Percentiles rank a stretch among this genome's conserved stretches.
phyloP scores from a whole-genome alignment of 371 early-diverging fungal species.

The Lichtheimia corymbifera region DNA sequence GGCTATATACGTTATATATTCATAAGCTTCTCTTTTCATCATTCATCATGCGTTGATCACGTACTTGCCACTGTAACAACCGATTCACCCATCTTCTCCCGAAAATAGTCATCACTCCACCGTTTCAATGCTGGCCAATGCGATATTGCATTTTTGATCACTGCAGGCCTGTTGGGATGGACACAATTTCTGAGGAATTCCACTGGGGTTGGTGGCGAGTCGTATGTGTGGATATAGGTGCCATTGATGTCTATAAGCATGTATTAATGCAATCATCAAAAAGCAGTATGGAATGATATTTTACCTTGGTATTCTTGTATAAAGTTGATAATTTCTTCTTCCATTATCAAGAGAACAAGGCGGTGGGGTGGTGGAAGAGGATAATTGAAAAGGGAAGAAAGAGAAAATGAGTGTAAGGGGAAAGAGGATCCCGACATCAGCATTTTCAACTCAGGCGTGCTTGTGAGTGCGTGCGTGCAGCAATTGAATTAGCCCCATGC shows the following conservation, averaged over 20 bases:
- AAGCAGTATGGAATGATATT: neutral
- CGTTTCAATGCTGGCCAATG: constrained; percentile 64
- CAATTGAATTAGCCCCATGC: neutral
- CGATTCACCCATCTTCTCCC: constrained; percentile 40
- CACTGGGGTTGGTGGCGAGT: constrained; percentile 37
- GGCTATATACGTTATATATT: constrained; percentile 14
- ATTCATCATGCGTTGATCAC: neutral
- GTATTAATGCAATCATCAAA: neutral
- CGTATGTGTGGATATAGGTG: constrained; percentile 23
- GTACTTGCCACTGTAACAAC: constrained; percentile 66
- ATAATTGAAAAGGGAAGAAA: constrained; percentile 15
- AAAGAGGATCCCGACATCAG: neutral
- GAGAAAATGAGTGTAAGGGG: neutral
- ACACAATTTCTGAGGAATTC: constrained; percentile 42
- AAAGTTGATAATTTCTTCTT: constrained; percentile 26
- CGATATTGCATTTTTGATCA: constrained; percentile 41
- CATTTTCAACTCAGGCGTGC: neutral
- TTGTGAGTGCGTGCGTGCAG: neutral
- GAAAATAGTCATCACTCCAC: constrained; percentile 69
- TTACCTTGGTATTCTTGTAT: constrained; percentile 51
- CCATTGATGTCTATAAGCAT: constrained; percentile 43
- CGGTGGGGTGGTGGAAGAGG: constrained; percentile 2
- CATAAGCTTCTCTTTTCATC: neutral
- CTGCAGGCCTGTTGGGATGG: constrained; percentile 46
- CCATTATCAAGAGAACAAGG: constrained; percentile 17